Evolutionary conservation across 495 filamentous ascomycete genomes (phyloP), one percentile per base, ranked within the genome.

Genomic region (Tuber melanosporum): DNA sequence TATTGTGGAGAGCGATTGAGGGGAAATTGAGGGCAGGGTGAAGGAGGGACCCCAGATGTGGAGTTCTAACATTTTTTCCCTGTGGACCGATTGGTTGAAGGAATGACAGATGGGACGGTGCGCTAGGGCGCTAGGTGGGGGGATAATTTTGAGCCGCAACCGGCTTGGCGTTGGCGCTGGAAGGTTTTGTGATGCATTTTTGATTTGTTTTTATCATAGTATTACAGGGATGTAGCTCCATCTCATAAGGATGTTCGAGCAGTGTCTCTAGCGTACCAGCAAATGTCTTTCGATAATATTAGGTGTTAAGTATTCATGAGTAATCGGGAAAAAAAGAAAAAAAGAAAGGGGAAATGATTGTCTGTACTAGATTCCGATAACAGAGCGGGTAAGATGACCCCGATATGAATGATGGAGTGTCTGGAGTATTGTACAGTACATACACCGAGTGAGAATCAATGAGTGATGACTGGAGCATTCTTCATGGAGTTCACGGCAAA

Each of bases 41-140:
- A 96, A 96, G 49, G 91, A 94, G 46, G 94, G 92, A 62, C 95
- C 94, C 93, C 93, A 97, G 78, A 97, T 89, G 84, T 97, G 92
- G 57, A 98, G 89, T 87, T 94, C 90, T 20, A 97, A 86, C 77
- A 90, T 83, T 43, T 42, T 79, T 42, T 78, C 26, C 17, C 22
- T 26, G 12, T 72, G 4, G 71, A 36, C 26, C 57, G 4, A 46
- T 72, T 8, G 71, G 71, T 14, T 36, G 71, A 19, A 72, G 36
- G n/a, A 41, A 70, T 77, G 39, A 41, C 8, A 8, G 42, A 1
- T 43, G 42, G 42, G 9, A 43, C 39, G 42, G 42, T 43, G 2
- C 9, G 5, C 4, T 43, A 41, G 17, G 52, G 32, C 32, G 32
- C 32, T 32, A 1, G 32, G 71, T 78, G 62, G 26, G 41, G 72